Evolutionary conservation across 2,329 filamentous ascomycete genomes (phyloP).

Genomic region (Cercospora sesami): DNA sequence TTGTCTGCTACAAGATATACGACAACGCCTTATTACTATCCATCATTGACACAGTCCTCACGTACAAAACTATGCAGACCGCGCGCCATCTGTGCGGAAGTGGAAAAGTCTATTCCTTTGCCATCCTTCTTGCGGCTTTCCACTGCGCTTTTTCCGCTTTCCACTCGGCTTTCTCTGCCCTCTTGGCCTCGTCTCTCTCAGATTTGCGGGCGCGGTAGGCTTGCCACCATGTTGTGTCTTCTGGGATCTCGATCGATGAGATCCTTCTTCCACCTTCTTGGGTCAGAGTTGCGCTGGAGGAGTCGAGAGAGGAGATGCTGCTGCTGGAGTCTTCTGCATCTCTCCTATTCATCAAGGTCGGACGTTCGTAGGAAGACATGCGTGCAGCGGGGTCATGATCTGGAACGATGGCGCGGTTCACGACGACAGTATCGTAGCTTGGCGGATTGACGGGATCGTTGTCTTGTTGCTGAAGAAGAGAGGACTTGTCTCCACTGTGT

Average conservation of each 20-base stretch:
- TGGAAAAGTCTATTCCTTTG: background rate
- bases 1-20: background rate
- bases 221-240: conserved; percentile 1
- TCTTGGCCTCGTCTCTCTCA: conserved; percentile 4
- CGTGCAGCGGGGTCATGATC: background rate
- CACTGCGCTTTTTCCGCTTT: conserved; percentile 3
- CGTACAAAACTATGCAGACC: background rate
- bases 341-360: background rate
- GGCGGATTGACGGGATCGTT: conserved; percentile 20
- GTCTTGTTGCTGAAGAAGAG: background rate
- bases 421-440: conserved; percentile 20
- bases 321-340: background rate
- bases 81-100: background rate
- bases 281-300: background rate
- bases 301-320: background rate
- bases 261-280: background rate
- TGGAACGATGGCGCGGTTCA: conserved; percentile 11
- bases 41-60: background rate
- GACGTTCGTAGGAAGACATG: background rate
- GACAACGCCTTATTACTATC: background rate
- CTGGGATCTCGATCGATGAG: background rate
- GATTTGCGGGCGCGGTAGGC: background rate
- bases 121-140: conserved; percentile 5
- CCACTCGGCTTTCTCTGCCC: conserved; percentile 5
- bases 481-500: background rate